A percentile compares a stretch with the other conserved stretches of the same genome.
Conservation (phyloP, 371 early-diverging fungal genomes). For the Mortierella sp. region DNA sequence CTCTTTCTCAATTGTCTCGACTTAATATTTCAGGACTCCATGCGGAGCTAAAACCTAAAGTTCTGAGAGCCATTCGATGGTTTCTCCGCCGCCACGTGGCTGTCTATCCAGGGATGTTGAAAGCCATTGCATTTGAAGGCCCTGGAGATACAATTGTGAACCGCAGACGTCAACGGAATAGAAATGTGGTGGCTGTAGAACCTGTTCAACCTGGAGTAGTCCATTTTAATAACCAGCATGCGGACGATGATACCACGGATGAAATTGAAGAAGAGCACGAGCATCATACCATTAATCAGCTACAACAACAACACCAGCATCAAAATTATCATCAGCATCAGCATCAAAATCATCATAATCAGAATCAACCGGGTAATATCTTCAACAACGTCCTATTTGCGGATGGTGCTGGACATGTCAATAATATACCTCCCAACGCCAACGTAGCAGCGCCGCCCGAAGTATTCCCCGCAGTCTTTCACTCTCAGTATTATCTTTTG, state of each 20-base stretch:
- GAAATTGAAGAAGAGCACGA: slow-evolving; percentile 9
- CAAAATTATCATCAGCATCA: neutral
- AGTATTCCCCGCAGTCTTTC: slow-evolving; percentile 21
- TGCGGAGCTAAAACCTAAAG: slow-evolving; percentile 19
- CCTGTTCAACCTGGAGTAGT: slow-evolving; percentile 25
- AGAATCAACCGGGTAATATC: neutral
- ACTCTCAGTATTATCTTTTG: slow-evolving; percentile 26
- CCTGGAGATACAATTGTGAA: slow-evolving; percentile 19
- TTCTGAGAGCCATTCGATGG: slow-evolving; percentile 18
- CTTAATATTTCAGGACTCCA: slow-evolving; percentile 26
- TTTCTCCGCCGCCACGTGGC: slow-evolving; percentile 24
- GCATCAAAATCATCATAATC: slow-evolving; percentile 1
- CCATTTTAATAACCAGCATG: slow-evolving; percentile 18
- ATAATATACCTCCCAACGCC: slow-evolving; percentile 1
- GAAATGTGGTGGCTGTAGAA: slow-evolving; percentile 17
- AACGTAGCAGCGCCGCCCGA: slow-evolving; percentile 6
- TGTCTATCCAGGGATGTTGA: slow-evolving; percentile 23
- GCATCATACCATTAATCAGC: neutral
- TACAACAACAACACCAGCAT: slow-evolving; percentile 1
- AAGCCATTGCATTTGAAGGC: slow-evolving; percentile 17
- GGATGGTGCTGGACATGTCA: slow-evolving; percentile 11
- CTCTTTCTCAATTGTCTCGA: slow-evolving; percentile 28
- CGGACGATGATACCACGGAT: slow-evolving; percentile 8
- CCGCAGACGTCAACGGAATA: slow-evolving; percentile 23
- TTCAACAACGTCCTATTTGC: neutral